A percentile compares a stretch with the other conserved stretches of the same genome.
phyloP scores from a whole-genome alignment of 176 grass and related monocot species.

The Secale cereale region DNA sequence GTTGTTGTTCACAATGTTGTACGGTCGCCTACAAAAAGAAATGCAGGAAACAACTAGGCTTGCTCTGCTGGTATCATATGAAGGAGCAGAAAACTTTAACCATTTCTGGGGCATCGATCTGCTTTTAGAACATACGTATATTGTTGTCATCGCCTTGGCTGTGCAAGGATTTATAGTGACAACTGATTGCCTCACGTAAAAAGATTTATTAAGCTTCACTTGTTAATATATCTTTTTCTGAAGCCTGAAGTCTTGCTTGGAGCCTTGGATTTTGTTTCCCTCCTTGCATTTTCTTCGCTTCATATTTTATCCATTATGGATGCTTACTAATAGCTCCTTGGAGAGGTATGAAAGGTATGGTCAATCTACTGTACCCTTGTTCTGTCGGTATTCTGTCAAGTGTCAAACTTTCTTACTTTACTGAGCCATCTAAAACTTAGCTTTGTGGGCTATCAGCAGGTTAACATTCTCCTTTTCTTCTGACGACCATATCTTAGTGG shows the following conservation, averaged over 20 bases:
- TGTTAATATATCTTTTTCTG: neutral
- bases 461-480: neutral
- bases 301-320: neutral
- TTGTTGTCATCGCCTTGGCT: neutral
- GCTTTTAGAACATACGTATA: neutral
- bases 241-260: neutral
- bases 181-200: neutral
- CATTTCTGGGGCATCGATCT: neutral
- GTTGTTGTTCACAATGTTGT: neutral
- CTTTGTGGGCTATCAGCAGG: neutral
- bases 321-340: neutral
- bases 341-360: neutral
- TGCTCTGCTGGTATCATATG: neutral
- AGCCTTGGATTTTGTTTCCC: neutral
- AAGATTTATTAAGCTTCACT: neutral
- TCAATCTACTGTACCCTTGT: neutral
- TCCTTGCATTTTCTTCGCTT: neutral
- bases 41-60: neutral
- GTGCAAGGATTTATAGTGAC: neutral
- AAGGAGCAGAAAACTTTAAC: neutral
- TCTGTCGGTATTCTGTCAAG: neutral
- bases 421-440: neutral
- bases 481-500: conserved; percentile 12
- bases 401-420: neutral
- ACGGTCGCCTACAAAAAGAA: neutral